A percentile compares a stretch with the other conserved stretches of the same genome.
Evolutionary conservation across 2,329 filamentous ascomycete genomes (phyloP).

Genomic region (Penicillium aurantiogriseum): DNA sequence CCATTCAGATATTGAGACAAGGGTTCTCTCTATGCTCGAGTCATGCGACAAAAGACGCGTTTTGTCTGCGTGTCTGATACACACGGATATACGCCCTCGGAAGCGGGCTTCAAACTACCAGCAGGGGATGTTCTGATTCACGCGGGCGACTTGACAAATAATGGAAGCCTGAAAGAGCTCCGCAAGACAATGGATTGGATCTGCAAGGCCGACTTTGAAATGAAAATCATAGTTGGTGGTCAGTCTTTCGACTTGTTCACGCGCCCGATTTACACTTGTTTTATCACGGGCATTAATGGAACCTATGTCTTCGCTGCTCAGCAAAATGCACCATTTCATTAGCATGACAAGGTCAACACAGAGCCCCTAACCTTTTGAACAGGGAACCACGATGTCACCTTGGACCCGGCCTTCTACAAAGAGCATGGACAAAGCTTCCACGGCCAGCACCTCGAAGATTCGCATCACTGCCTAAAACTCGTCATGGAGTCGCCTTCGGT

Average conservation of each 20-base stretch:
- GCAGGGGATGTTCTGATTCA: slow-evolving; percentile 59
- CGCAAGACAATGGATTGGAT: slow-evolving; percentile 55
- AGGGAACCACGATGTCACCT: slow-evolving; percentile 60
- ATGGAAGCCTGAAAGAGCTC: slow-evolving; percentile 53
- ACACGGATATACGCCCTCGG: slow-evolving; percentile 51
- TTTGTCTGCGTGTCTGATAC: slow-evolving; percentile 62
- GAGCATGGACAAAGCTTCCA: slow-evolving; percentile 45
- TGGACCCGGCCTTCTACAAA: slow-evolving; percentile 51
- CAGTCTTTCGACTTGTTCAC: slow-evolving; percentile 15
- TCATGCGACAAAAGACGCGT: slow-evolving; percentile 45
- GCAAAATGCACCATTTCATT: neutral
- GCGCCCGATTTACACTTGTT: neutral
- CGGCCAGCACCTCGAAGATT: slow-evolving; percentile 46
- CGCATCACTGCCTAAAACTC: slow-evolving; percentile 45
- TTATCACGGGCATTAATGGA: neutral
- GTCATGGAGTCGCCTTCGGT: slow-evolving; percentile 44
- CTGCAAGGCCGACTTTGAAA: slow-evolving; percentile 52
- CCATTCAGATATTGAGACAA: neutral
- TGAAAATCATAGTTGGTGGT: slow-evolving; percentile 58
- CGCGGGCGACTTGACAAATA: slow-evolving; percentile 59
- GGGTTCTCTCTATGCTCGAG: neutral
- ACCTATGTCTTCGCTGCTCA: neutral
- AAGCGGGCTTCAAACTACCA: slow-evolving; percentile 52
- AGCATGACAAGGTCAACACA: neutral
- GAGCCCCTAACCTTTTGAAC: slow-evolving; percentile 6